phyloP scores from a whole-genome alignment of 768 basidiomycete species.

The Tulasnella sp. region DNA sequence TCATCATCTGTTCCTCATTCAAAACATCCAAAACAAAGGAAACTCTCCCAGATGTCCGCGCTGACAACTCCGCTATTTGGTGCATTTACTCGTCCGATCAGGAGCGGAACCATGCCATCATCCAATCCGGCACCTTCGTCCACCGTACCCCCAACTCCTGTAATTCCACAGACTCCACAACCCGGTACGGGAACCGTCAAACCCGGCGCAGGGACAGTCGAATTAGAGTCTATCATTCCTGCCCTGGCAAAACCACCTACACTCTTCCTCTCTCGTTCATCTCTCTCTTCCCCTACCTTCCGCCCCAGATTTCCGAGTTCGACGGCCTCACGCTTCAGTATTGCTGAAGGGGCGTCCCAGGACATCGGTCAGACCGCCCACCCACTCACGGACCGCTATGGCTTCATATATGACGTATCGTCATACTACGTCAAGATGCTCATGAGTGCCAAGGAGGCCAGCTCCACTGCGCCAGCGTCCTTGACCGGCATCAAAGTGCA shows the following conservation, averaged over 20 bases:
- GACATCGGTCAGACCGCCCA: constrained; percentile 9
- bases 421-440: constrained; percentile 71
- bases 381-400: constrained; percentile 67
- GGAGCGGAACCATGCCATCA: background rate
- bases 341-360: background rate
- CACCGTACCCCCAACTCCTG: background rate
- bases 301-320: constrained; percentile 54
- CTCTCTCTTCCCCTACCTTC: constrained; percentile 63
- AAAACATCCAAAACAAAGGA: background rate
- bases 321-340: constrained; percentile 20
- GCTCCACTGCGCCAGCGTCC: constrained; percentile 68
- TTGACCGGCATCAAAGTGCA: constrained; percentile 80
- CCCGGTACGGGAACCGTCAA: background rate
- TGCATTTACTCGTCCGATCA: background rate
- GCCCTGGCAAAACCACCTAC: constrained; percentile 70
- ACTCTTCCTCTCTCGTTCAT: constrained; percentile 65
- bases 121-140: background rate
- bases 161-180: background rate
- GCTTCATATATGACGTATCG: constrained; percentile 80
- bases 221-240: constrained; percentile 64
- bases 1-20: constrained; percentile 20
- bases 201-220: constrained; percentile 21
- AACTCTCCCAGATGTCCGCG: constrained; percentile 4
- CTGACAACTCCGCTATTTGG: constrained; percentile 4
- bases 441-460: constrained; percentile 55